These are phyloP conservation scores for Ceratocystis cacaofunesta DNA, from an alignment of 2,329 filamentous ascomycete species.

Conservation along the genomic window DNA sequence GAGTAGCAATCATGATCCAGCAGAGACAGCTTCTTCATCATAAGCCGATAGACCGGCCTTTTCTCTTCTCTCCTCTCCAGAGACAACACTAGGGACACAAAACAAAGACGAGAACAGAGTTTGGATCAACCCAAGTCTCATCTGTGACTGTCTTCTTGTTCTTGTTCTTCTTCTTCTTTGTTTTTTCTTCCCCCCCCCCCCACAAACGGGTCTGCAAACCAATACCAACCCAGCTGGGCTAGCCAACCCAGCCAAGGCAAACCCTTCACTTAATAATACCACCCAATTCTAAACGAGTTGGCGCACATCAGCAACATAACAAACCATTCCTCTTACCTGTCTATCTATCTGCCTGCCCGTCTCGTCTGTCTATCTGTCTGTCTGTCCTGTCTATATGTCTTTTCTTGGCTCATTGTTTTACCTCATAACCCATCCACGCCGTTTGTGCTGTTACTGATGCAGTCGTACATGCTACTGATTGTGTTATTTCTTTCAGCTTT, in stretches of 20 bases:
- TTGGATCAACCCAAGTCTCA: slow-evolving; percentile 5
- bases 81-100: background rate
- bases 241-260: background rate
- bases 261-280: background rate
- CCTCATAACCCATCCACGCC: background rate
- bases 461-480: background rate
- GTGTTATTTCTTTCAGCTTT: background rate
- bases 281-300: background rate
- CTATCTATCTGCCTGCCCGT: background rate
- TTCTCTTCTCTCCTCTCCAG: background rate
- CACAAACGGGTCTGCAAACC: background rate
- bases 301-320: background rate
- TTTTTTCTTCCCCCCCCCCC: no score
- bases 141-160: background rate
- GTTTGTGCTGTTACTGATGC: background rate
- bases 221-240: background rate
- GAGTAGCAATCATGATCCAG: slow-evolving; percentile 3
- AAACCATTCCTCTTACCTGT: background rate
- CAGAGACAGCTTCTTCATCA: slow-evolving; percentile 5
- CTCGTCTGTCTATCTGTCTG: background rate
- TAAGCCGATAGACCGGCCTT: background rate
- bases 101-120: slow-evolving; percentile 1
- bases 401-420: slow-evolving; percentile 5
- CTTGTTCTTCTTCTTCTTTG: no score
- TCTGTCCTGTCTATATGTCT: background rate